Percentiles rank a stretch among this genome's conserved stretches.
These are phyloP conservation scores for Vanrija sp. DNA, from an alignment of 1,284 basidiomycete species.

Conservation along the genomic window DNA sequence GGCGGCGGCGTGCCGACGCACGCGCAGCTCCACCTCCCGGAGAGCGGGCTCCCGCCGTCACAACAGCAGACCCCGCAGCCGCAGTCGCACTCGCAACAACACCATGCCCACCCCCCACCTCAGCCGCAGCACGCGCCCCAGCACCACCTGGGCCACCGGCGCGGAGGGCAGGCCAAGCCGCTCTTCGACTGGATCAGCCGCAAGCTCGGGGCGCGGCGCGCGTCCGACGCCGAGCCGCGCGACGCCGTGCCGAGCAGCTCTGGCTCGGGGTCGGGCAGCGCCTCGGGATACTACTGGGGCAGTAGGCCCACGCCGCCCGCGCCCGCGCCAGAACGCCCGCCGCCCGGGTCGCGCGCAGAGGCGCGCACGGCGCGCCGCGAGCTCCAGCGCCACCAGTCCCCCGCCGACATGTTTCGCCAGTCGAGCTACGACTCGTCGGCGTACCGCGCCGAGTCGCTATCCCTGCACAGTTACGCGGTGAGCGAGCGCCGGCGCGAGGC, in stretches of 20 bases:
- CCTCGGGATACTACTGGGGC: constrained; percentile 8
- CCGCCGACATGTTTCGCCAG: constrained; percentile 9
- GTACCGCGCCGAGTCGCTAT: constrained; percentile 37
- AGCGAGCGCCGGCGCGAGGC: constrained; percentile 28
- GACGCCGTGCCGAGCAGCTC: not conserved
- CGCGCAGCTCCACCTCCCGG: too few species aligned
- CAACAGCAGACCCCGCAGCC: too few species aligned
- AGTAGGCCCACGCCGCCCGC: too few species aligned
- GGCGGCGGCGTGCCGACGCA: too few species aligned
- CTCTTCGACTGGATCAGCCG: constrained; percentile 88
- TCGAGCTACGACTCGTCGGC: not conserved
- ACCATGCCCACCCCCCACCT: too few species aligned
- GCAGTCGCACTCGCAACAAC: too few species aligned
- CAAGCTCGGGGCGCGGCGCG: constrained; percentile 56
- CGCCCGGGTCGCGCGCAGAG: not conserved
- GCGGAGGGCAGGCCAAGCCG: constrained; percentile 55
- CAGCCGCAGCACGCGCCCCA: too few species aligned
- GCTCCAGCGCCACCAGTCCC: constrained; percentile 5
- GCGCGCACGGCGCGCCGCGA: not conserved
- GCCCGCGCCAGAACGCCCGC: not conserved
- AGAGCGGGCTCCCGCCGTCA: too few species aligned
- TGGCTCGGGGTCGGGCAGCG: constrained; percentile 4
- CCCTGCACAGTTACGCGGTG: constrained; percentile 28
- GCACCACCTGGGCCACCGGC: too few species aligned
- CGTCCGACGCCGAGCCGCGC: constrained; percentile 16